Evolutionary conservation across 108 stramenopile genomes (phyloP), one percentile per base, ranked within the genome.

Genomic region (Cyclotella cryptica): DNA sequence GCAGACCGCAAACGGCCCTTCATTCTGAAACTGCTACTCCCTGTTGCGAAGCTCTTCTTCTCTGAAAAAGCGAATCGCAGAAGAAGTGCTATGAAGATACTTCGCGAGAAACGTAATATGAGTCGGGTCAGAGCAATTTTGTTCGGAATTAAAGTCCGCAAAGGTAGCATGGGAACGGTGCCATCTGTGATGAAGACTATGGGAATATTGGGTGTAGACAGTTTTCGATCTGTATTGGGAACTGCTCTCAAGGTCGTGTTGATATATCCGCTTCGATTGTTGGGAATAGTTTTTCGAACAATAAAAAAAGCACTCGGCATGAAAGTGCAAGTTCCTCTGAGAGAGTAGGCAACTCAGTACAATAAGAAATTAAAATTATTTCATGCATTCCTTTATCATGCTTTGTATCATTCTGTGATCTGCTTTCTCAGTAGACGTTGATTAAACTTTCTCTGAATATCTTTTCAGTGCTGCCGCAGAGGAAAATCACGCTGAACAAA

Each of bases 11-110:
- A 85, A 35, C 77, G 85, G 47, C 90, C 93, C 10, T 12, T 89
- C 5, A 24, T 81, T 1, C 49, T 91, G 42, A 91, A 90, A 79
- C 41, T 91, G 42, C 62, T 93, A 5, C n/a, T 74, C 11, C 93
- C 93, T 5, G 11, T 91, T 29, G 77, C 85, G 22, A 90, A 83
- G 28, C 19, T 91, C 0, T 85, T 91, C 55, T 91, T 93, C 46
- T 88, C 84, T 17, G 93, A 93, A 61, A 55, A 90, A 71, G 89
- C 89, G 19, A 89, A 87, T 69, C 87, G 93, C 17, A 72, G 89
- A 28, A 81, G 75, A 40, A 87, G 86, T 47, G 93, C 90, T 17
- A 92, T 90, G 87, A 75, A 74, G 41, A 72, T 94, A 41, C 64
- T 94, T 15, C 28, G 51, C n/a, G 69, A 85, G 26, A 68, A 90